Evolutionary conservation across 176 grass and related monocot genomes (phyloP), one percentile per base, ranked within the genome.

Genomic region (Ensete ventricosum): DNA sequence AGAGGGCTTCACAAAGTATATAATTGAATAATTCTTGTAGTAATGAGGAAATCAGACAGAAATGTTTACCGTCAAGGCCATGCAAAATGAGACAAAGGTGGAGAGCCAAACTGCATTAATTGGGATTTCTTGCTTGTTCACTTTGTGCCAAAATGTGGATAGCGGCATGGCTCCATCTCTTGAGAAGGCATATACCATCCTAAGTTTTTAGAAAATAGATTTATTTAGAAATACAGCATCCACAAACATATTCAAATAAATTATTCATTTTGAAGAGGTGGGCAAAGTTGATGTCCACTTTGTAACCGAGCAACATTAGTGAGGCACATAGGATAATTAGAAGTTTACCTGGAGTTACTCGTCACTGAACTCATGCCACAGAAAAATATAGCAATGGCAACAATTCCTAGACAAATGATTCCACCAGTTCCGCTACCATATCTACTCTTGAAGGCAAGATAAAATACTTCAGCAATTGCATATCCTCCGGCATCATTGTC

Each of bases 151-250:
- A 0, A 98, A 74, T 2, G 83, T 69, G 9, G 94, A 98, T 67
- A 93, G 76, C 21, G 95, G 90, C 88, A 98, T 98, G 50, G 90
- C 95, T n/a, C 95, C 95, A 51, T 98, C 95, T 81, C 95, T 87
- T 1, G 95, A 98, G 82, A 98, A 98, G 23, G 95, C 95, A 19
- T 98, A 98, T 0, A 72, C 90, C 90, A 98, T 98, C 88, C 90
- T 98, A 64, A 27, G 25, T 69, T 2, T 13, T 17, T 4, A 55
- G 4, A 52, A 74, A 10, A 52, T 50, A 26, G 19, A 8, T 26
- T 6, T 43, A 43, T 43, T 43, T 3, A 43, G 34, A 43, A 5
- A 43, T 6, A 43, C 34, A 6, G 34, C 34, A 43, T 43, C 5
- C 4, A 4, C 34, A 43, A 43, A 43, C 5, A 43, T 43, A 43